These are phyloP conservation scores for Betula pendula DNA, from an alignment of 306 rosid genomes.

Conservation along the genomic window DNA sequence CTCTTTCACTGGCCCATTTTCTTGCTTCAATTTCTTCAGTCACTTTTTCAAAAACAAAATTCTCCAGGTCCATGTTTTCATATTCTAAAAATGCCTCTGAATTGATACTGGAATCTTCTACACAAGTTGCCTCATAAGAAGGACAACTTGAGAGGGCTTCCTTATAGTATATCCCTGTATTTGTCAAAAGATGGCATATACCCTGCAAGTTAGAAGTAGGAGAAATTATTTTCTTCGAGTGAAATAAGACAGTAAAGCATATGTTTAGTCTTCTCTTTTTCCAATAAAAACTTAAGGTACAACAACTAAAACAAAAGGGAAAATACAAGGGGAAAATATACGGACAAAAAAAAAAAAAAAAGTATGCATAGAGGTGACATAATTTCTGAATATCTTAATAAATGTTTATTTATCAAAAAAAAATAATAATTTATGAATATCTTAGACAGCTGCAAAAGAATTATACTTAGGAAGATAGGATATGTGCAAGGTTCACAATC, in stretches of 20 bases:
- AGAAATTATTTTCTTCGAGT: not conserved
- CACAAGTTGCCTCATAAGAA: constrained; percentile 56
- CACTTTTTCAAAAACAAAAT: constrained; percentile 79
- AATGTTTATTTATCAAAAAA: too few species aligned
- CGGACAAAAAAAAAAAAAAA: not conserved
- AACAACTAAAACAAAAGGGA: not conserved
- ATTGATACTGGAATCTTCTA: constrained; percentile 71
- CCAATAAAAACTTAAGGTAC: not conserved
- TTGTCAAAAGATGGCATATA: constrained; percentile 76
- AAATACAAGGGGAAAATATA: not conserved
- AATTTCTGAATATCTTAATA: not conserved
- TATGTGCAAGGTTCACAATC: not conserved
- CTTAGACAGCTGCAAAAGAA: not conserved
- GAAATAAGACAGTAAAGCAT: not conserved
- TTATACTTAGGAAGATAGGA: not conserved
- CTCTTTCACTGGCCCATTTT: constrained; percentile 64
- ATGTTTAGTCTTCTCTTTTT: not conserved
- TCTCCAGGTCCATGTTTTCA: constrained; percentile 95
- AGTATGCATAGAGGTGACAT: not conserved
- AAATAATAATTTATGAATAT: not conserved
- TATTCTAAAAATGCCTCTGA: constrained; percentile 70
- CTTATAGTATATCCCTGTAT: constrained; percentile 70
- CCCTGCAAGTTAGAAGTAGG: constrained; percentile 61
- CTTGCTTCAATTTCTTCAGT: constrained; percentile 86
- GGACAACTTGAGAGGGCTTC: constrained; percentile 67